A percentile compares a stretch with the other conserved stretches of the same genome.
phyloP scores from a whole-genome alignment of 1,139 yeast species.

The Debaryomyces subglobosus region DNA sequence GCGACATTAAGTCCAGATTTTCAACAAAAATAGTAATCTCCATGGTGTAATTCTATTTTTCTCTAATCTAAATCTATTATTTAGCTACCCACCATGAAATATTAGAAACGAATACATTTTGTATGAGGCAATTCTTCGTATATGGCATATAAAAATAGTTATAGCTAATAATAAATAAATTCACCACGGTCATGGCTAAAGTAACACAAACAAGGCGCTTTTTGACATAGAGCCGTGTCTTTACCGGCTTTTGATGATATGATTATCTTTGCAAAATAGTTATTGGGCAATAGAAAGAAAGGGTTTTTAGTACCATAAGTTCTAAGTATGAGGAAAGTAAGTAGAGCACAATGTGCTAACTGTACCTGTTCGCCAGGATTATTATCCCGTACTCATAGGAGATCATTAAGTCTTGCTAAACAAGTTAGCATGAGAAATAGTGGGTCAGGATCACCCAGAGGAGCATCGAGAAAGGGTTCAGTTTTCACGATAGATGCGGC shows the following conservation, averaged over 20 bases:
- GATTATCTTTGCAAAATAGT: neutral
- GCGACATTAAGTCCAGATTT: neutral
- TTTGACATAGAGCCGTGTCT: slow-evolving; percentile 1
- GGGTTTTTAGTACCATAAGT: neutral
- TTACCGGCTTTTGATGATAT: neutral
- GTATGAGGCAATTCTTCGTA: neutral
- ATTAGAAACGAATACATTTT: neutral
- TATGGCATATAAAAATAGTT: neutral
- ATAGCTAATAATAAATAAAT: neutral
- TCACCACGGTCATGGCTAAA: neutral
- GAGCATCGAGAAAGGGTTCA: slow-evolving; percentile 47
- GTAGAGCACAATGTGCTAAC: slow-evolving; percentile 60
- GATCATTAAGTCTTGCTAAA: slow-evolving; percentile 54
- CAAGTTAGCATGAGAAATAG: slow-evolving; percentile 44
- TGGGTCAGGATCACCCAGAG: slow-evolving; percentile 25
- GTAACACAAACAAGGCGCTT: slow-evolving; percentile 1
- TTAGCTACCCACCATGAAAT: neutral
- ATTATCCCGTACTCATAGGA: slow-evolving; percentile 62
- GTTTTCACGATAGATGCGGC: slow-evolving; percentile 53
- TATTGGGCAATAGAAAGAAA: neutral
- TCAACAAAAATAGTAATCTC: neutral
- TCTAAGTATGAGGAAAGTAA: slow-evolving; percentile 29
- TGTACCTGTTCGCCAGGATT: slow-evolving; percentile 86
- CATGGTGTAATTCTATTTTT: neutral
- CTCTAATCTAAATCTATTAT: neutral